Evolutionary conservation across 1,284 basidiomycete genomes (phyloP).

Genomic region (Leucoagaricus sp.): DNA sequence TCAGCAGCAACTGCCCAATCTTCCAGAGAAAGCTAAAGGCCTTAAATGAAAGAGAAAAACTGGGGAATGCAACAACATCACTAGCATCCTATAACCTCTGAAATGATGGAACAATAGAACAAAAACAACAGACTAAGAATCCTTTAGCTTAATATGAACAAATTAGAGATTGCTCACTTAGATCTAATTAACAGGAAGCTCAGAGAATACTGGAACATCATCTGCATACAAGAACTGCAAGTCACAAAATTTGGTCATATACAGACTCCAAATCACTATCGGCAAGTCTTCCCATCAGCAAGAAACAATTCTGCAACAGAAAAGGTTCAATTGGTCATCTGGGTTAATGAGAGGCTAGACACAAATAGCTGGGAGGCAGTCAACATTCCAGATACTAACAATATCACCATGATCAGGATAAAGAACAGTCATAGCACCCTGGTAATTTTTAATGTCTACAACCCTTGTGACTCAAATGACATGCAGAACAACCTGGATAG

Average conservation of each 20-base stretch:
- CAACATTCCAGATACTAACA: constrained; percentile 19
- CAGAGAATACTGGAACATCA: constrained; percentile 21
- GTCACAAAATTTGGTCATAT: constrained; percentile 22
- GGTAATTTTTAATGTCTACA: constrained; percentile 31
- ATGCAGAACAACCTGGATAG: constrained; percentile 11
- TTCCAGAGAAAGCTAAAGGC: no score
- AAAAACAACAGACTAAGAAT: constrained; percentile 15
- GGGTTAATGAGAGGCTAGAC: constrained; percentile 24
- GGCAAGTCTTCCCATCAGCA: constrained; percentile 19
- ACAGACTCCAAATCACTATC: constrained; percentile 13
- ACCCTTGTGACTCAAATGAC: constrained; percentile 19
- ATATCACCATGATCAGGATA: constrained; percentile 28
- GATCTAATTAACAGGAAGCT: constrained; percentile 21
- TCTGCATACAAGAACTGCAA: constrained; percentile 31
- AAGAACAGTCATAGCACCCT: constrained; percentile 11
- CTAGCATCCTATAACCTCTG: no score
- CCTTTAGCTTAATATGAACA: constrained; percentile 22
- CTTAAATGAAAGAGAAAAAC: no score
- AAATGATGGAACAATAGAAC: not conserved
- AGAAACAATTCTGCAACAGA: not conserved
- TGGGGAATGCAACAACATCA: no score
- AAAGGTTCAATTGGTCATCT: constrained; percentile 22
- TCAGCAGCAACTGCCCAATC: no score
- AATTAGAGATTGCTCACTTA: constrained; percentile 17
- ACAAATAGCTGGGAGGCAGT: constrained; percentile 27